Evolutionary conservation across 352 stramenopile genomes (phyloP).

Genomic region (Pythium sp.): DNA sequence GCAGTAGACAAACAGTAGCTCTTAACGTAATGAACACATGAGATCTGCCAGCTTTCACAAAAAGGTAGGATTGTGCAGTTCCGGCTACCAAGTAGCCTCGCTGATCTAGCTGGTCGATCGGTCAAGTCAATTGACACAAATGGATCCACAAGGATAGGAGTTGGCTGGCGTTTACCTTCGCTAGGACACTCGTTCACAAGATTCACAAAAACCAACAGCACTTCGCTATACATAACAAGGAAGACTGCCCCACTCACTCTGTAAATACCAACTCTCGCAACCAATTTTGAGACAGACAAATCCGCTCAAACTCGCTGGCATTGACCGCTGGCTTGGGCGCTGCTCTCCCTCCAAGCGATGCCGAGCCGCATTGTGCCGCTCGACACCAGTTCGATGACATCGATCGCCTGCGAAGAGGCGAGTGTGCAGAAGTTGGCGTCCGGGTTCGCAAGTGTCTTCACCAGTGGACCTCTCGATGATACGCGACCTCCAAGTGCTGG

Average conservation of each 20-base stretch:
- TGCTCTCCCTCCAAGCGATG: neutral
- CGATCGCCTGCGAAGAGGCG: neutral
- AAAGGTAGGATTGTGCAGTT: neutral
- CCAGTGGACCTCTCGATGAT: neutral
- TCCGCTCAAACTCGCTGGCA: neutral
- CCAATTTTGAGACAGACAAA: neutral
- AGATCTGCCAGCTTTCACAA: neutral
- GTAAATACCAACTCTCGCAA: neutral
- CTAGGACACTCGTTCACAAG: neutral
- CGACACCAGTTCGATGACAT: neutral
- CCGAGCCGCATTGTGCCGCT: neutral
- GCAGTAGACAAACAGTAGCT: neutral
- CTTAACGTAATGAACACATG: neutral
- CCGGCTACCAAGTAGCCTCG: neutral
- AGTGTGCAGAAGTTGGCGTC: neutral
- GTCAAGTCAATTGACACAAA: neutral
- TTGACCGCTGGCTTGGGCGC: too few relatives aligned
- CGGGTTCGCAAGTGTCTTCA: neutral
- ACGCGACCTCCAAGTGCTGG: neutral
- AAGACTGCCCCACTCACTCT: neutral
- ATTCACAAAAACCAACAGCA: neutral
- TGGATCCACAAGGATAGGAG: neutral
- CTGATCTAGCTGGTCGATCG: neutral
- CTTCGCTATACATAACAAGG: neutral
- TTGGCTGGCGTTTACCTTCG: neutral